Percentiles rank a stretch among this genome's conserved stretches.
These are phyloP conservation scores for Terfezia claveryi DNA, from an alignment of 495 filamentous ascomycete species.

Conservation along the genomic window DNA sequence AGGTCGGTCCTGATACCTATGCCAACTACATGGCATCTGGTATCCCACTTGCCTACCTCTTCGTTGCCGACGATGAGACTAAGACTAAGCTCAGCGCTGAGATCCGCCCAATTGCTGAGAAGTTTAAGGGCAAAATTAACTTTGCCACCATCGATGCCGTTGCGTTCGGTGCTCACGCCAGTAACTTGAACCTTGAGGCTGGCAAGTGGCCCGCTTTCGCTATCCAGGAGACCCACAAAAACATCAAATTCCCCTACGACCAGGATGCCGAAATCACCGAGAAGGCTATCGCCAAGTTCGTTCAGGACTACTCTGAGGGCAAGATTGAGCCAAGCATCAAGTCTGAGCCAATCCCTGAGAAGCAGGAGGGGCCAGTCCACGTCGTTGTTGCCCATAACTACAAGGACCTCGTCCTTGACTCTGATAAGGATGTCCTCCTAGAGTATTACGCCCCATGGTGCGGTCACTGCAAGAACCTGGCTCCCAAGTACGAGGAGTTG, in stretches of 20 bases:
- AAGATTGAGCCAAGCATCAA: conserved; percentile 91
- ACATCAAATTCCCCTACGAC: conserved; percentile 89
- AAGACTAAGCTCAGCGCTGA: conserved; percentile 49
- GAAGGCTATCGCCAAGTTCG: conserved; percentile 59
- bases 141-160: conserved; percentile 96
- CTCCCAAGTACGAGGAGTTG: conserved; percentile 81
- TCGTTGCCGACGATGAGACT: conserved; percentile 81
- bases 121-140: conserved; percentile 71
- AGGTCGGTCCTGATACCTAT: conserved; percentile 96
- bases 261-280: conserved; percentile 59
- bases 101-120: conserved; percentile 42
- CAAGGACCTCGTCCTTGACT: conserved; percentile 74
- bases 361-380: conserved; percentile 70
- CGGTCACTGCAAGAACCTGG: conserved; percentile 92
- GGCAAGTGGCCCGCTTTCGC: conserved; percentile 83
- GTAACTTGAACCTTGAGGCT: conserved; percentile 90
- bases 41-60: conserved; percentile 91
- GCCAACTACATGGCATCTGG: conserved; percentile 87
- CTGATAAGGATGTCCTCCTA: conserved; percentile 87
- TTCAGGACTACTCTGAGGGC: conserved; percentile 67
- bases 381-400: conserved; percentile 89
- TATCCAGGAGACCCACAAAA: conserved; percentile 90
- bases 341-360: conserved; percentile 92
- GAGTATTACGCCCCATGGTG: conserved; percentile 99
- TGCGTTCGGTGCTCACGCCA: conserved; percentile 81